Conservation (phyloP, 2,329 filamentous ascomycete genomes). For the Anthostomella pinea region DNA sequence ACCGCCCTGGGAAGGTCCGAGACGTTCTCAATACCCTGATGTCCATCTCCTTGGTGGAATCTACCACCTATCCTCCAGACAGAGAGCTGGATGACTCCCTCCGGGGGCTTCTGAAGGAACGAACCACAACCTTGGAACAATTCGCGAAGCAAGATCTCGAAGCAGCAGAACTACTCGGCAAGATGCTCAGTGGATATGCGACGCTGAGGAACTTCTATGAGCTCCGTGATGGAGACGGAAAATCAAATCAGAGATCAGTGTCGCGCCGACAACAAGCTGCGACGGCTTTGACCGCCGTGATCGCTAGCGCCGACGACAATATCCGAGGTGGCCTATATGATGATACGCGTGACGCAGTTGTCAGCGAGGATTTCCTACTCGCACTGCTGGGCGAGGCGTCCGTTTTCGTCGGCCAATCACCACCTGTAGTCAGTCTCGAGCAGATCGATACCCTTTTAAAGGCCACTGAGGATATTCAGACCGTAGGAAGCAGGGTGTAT, state of each 20-base stretch:
- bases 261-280: slow-evolving; percentile 67
- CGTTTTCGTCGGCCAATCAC: slow-evolving; percentile 64
- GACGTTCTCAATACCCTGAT: slow-evolving; percentile 84
- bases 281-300: slow-evolving; percentile 73
- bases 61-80: slow-evolving; percentile 71
- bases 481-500: slow-evolving; percentile 70
- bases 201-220: slow-evolving; percentile 89
- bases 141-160: slow-evolving; percentile 74
- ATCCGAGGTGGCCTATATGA: slow-evolving; percentile 91
- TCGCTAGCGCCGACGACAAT: slow-evolving; percentile 82
- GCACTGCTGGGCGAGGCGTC: slow-evolving; percentile 81
- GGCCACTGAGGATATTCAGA: slow-evolving; percentile 64
- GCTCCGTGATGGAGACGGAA: slow-evolving; percentile 64
- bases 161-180: slow-evolving; percentile 78
- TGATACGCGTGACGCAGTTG: slow-evolving; percentile 72
- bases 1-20: slow-evolving; percentile 74
- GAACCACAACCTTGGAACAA: slow-evolving; percentile 67
- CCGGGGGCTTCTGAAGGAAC: slow-evolving; percentile 64
- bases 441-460: slow-evolving; percentile 69
- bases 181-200: slow-evolving; percentile 87
- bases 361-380: slow-evolving; percentile 84
- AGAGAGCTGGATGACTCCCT: slow-evolving; percentile 72
- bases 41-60: slow-evolving; percentile 83
- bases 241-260: slow-evolving; percentile 45
- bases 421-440: slow-evolving; percentile 58